Base-by-base conservation (phyloP, 495 filamentous ascomycete genomes). In the Hypoxylon cercidicola region DNA sequence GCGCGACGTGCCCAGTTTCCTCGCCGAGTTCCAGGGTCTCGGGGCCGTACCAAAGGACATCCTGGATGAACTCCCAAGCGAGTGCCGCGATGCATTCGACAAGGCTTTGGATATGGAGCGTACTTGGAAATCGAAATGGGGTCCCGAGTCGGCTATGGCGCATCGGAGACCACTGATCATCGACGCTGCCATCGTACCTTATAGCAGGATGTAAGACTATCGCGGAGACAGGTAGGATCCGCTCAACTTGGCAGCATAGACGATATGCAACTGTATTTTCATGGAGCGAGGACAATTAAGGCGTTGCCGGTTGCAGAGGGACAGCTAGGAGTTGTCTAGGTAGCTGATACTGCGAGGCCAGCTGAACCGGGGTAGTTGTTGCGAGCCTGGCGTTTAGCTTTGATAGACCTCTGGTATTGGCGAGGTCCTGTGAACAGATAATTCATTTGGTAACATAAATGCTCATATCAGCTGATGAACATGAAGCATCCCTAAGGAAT, bases 101-200 rank as follows among this genome's bases (percentile, higher is more conserved):
- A 77, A 84, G 30, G 87, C 90, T 2, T 75, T 87, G 12, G 72
- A 78, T 9, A 75, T 77, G 18, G 91, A 96, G 68, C 74, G 72
- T 43, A 75, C 82, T 44, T 97, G 93, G 93, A 93, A 91, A 75
- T 75, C 72, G 13, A 82, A 75, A 23, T 95, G 91, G 91, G 81
- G 81, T 30, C 81, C 81, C 2, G 93, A 96, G 72, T 75, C 72
- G 5, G 64, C 74, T 4, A 83, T 84, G 49, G 73, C 65, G 7
- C 74, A 74, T 34, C 74, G 82, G 48, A 68, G 76, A 45, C 69
- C 73, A 30, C 82, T 81, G 5, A 75, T 80, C 35, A 81, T 86
- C 50, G 83, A 86, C 58, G 84, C 84, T 71, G 82, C 81, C n/a
- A 78, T 83, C 48, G 81, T 84, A 50, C 80, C 81, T 6, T 83